These are phyloP conservation scores for Osmanthus fragrans DNA, from an alignment of 257 asterid species.

Conservation along the genomic window DNA sequence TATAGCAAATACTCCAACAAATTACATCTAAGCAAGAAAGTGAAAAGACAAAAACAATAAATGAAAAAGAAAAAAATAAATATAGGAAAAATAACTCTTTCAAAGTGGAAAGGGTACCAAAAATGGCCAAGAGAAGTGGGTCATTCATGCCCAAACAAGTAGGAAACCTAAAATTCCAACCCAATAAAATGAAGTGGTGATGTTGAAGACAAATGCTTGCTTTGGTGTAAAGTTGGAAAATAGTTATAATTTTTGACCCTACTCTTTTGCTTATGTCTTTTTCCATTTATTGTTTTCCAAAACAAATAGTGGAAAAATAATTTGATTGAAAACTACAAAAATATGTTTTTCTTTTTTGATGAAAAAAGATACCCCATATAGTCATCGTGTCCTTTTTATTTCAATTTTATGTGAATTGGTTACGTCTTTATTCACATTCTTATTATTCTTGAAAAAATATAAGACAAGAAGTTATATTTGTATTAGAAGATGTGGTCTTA, in stretches of 20 bases:
- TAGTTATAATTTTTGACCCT: slow-evolving; percentile 23
- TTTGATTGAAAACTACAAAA: slow-evolving; percentile 19
- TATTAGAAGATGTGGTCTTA: no score
- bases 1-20: background rate
- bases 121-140: slow-evolving; percentile 28
- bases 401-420: background rate
- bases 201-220: slow-evolving; percentile 30
- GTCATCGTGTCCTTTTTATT: slow-evolving; percentile 1
- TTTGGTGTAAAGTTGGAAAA: slow-evolving; percentile 34
- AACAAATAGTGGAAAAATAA: slow-evolving; percentile 6
- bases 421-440: background rate
- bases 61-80: background rate
- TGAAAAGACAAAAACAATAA: slow-evolving; percentile 15
- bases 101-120: slow-evolving; percentile 39
- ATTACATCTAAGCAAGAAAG: slow-evolving; percentile 14
- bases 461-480: no score
- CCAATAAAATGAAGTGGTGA: slow-evolving; percentile 18
- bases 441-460: background rate
- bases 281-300: slow-evolving; percentile 13
- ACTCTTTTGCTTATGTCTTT: slow-evolving; percentile 19
- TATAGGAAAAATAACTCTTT: slow-evolving; percentile 25
- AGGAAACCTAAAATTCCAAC: slow-evolving; percentile 32
- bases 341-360: slow-evolving; percentile 9
- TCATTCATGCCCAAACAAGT: slow-evolving; percentile 33
- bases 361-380: background rate